These are phyloP conservation scores for Mikania micrantha DNA, from an alignment of 129 eudicot genomes.

Conservation along the genomic window DNA sequence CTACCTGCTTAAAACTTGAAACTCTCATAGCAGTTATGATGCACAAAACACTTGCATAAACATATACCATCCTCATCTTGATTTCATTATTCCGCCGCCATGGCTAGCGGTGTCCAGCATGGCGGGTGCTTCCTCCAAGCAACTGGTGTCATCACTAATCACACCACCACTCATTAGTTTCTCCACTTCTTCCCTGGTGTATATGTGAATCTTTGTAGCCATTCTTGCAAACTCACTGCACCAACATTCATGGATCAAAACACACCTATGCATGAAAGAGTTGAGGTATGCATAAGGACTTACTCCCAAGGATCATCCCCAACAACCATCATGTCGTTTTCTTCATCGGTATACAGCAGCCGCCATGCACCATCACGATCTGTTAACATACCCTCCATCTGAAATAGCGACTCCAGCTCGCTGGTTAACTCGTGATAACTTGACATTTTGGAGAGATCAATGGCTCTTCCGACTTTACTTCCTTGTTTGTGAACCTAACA, in stretches of 20 bases:
- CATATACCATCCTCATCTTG: constrained; percentile 7
- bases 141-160: constrained; percentile 78
- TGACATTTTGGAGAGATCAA: constrained; percentile 65
- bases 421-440: constrained; percentile 56
- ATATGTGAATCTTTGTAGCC: constrained; percentile 78
- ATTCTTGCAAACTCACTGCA: constrained; percentile 76
- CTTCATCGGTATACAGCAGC: constrained; percentile 65
- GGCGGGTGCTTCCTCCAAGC: constrained; percentile 82
- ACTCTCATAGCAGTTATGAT: constrained; percentile 5
- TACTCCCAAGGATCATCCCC: constrained; percentile 92
- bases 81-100: constrained; percentile 10
- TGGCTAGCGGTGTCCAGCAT: constrained; percentile 40
- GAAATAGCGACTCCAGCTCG: constrained; percentile 75
- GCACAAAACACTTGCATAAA: constrained; percentile 12
- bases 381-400: constrained; percentile 65
- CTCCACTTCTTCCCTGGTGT: constrained; percentile 88
- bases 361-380: constrained; percentile 64
- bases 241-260: background rate
- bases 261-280: background rate
- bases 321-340: constrained; percentile 84
- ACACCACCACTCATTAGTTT: constrained; percentile 70
- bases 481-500: constrained; percentile 94
- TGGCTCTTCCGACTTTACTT: constrained; percentile 82
- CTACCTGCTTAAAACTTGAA: constrained; percentile 2
- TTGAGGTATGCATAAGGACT: constrained; percentile 19